Base-by-base conservation (phyloP, 805 yeast genomes). In the Isabelozyma rhagii region DNA sequence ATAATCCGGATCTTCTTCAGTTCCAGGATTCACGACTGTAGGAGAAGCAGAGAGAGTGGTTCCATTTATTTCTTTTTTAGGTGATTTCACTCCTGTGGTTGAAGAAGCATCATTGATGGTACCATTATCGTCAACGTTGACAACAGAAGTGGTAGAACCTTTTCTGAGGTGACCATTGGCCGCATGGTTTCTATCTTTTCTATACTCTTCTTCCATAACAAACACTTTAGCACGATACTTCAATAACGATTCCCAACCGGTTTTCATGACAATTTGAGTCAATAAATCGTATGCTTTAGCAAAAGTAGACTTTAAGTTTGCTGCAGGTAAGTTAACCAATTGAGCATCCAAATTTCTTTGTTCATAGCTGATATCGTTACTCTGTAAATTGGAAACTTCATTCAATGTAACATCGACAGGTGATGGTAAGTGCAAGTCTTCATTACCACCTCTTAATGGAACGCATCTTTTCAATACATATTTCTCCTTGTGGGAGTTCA, bases 381-480 rank as follows among this genome's bases (percentile, higher is more conserved):
- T 82, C 55, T 83, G 87, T 55, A 88, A 70, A 39, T 82, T 77
- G 3, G 88, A 74, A 3, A 88, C 92, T 46, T 84, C 88, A 39
- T 80, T 84, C 42, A 88, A 67, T 0, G 83, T 81, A 7, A 85
- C 93, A 67, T 87, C 94, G 31, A 78, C 71, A 3, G 96, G 94
- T 41, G 85, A 72, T 0, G 96, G 96, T 41, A 88, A 72, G 66
- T 88, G 96, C 56, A 88, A 67, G 50, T 77, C 79, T 3, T 80
- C 82, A 15, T 73, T 62, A 14, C 75, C 74, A 13, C 68, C 67
- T 25, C 68, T 66, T 17, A 83, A 78, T 27, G 81, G 79, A 9
- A 80, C 80, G 4, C 84, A 77, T 58, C 94, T 72, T 61, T 79
- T 81, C 57, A 86, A 74, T 18, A 77, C 72, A 62, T 74, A 87